These are phyloP conservation scores for Helotiales sp. DNA, from an alignment of 2,329 filamentous ascomycete genomes.

Conservation along the genomic window DNA sequence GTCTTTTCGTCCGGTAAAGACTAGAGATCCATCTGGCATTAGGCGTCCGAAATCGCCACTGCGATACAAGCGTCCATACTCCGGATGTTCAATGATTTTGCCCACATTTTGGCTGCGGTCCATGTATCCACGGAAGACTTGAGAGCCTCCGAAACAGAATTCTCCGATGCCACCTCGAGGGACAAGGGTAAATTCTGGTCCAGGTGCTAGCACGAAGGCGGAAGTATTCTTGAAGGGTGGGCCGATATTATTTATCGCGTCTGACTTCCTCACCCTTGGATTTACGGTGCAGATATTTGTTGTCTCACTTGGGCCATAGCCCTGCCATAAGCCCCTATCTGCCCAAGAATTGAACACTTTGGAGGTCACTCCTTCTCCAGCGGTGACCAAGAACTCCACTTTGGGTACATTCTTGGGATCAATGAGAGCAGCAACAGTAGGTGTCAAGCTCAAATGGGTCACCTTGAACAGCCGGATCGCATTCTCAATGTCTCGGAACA, in stretches of 20 bases:
- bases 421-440: conserved; percentile 81
- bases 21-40: conserved; percentile 74
- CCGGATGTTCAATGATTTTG: conserved; percentile 72
- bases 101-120: conserved; percentile 64
- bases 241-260: conserved; percentile 78
- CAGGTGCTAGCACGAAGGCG: conserved; percentile 46
- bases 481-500: conserved; percentile 74
- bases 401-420: conserved; percentile 69
- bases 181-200: conserved; percentile 55
- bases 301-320: conserved; percentile 84
- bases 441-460: conserved; percentile 85
- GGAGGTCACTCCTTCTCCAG: conserved; percentile 79
- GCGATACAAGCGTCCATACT: conserved; percentile 76
- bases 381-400: conserved; percentile 78
- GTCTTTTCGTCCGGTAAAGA: conserved; percentile 75
- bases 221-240: conserved; percentile 77
- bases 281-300: conserved; percentile 87
- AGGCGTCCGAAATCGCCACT: conserved; percentile 84
- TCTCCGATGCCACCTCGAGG: conserved; percentile 79
- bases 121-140: conserved; percentile 78
- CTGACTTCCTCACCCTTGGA: conserved; percentile 57
- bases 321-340: conserved; percentile 71
- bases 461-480: conserved; percentile 66
- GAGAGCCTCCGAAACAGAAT: conserved; percentile 84
- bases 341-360: conserved; percentile 74